phyloP scores from a whole-genome alignment of 495 filamentous ascomycete genomes.

The Aspergillus steynii region DNA sequence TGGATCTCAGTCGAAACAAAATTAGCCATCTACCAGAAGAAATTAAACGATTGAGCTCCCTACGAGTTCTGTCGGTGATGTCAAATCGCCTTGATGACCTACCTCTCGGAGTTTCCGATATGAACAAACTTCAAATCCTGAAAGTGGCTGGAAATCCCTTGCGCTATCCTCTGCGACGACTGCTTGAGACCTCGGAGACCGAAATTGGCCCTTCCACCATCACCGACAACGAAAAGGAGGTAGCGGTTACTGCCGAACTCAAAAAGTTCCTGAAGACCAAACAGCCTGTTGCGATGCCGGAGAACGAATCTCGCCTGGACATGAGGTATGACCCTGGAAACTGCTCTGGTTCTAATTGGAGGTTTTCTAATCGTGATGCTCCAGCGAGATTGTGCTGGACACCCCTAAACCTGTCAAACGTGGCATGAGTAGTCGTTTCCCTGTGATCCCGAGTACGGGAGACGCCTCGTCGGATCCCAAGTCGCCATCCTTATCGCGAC shows the following conservation, averaged over 20 bases:
- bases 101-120: slow-evolving; percentile 80
- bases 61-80: slow-evolving; percentile 77
- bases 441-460: slow-evolving; percentile 69
- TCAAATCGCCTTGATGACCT: slow-evolving; percentile 84
- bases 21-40: slow-evolving; percentile 75
- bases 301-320: slow-evolving; percentile 65
- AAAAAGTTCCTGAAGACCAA: slow-evolving; percentile 73
- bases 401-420: slow-evolving; percentile 76
- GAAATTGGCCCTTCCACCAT: slow-evolving; percentile 44
- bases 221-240: slow-evolving; percentile 63
- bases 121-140: slow-evolving; percentile 82
- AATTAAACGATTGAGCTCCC: slow-evolving; percentile 71
- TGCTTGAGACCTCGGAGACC: slow-evolving; percentile 43
- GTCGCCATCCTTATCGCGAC: slow-evolving; percentile 64
- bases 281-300: slow-evolving; percentile 50
- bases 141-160: slow-evolving; percentile 88
- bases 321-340: slow-evolving; percentile 51
- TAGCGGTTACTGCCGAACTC: slow-evolving; percentile 67
- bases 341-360: not conserved
- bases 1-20: slow-evolving; percentile 87
- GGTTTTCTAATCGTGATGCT: slow-evolving; percentile 16
- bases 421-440: slow-evolving; percentile 76
- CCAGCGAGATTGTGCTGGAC: slow-evolving; percentile 57
- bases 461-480: slow-evolving; percentile 51
- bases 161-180: slow-evolving; percentile 44